Evolutionary conservation across 148 eudicot species (phyloP), one percentile per base, ranked within the genome.

Genomic region (Amaranthus palmeri): DNA sequence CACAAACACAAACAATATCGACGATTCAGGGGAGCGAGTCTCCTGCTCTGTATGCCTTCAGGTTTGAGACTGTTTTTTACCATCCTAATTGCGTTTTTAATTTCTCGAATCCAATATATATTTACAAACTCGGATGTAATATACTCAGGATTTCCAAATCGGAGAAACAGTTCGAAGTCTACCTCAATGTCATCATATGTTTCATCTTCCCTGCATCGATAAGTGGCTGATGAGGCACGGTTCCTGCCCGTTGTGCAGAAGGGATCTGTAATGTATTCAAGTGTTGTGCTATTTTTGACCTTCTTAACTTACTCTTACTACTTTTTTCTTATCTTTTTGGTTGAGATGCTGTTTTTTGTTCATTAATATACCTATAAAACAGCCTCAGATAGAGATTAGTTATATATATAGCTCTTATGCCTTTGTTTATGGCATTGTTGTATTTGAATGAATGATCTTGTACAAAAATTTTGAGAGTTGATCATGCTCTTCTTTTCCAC

Each of bases 11-110:
- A 85, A 88, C 67, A 83, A 82, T 65, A 72, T 82, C 46, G 98
- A 95, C 81, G 84, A 83, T 72, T 88, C 96, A 15, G 97, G 97
- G 48, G 98, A 93, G 63, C 78, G 78, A 77, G 91, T 85, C 9
- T 89, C 97, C 41, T 95, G 98, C 69, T 95, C 98, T 1, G 97
- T 95, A 50, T 95, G 98, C 86, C 87, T 95, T 61, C 98, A 95
- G 98, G 98, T 95, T 54, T 41, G 36, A 42, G 56, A 25, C 57
- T 45, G 11, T 4, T 2, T 15, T 46, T 62, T 12, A 56, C 49
- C 14, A 3, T 3, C 43, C 10, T 15, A 14, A 17, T 60, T 10
- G 6, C 54, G 10, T 53, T 17, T 53, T 40, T 43, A 17, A 54
- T 5, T 18, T 65, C n/a, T 48, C 4, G 18, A 2, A 17, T 48